Base-by-base conservation (phyloP, 164 flowering plant species). In the Magnolia officinalis region DNA sequence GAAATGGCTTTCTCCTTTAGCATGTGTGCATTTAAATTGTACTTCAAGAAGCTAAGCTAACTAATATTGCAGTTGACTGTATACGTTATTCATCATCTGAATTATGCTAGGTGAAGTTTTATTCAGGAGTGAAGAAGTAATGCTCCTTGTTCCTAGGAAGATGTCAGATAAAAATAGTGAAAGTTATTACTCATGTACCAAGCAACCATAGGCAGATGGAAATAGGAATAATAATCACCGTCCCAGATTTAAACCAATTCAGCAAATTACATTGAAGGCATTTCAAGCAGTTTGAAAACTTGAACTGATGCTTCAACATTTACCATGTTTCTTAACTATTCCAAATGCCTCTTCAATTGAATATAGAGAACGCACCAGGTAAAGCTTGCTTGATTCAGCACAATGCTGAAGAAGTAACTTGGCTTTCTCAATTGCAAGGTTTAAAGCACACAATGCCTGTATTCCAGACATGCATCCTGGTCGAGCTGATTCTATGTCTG, bases 331-430 rank as follows among this genome's bases (percentile, higher is more conserved):
- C 29, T 31, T 29, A 68, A 29, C 37, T 26, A 68, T 68, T 68
- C 49, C 16, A 75, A 50, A 72, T 58, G 2, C 18, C 52, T 7
- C 10, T 59, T 1, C 55, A 67, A 71, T 29, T 50, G 6, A 74
- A 13, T n/a, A 63, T 8, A 16, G 51, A 26, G 71, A 72, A 75
- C 71, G 11, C 85, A 90, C 93, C 93, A 91, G 75, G 82, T 86
- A 91, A 13, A 91, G 85, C 81, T 87, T 91, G 80, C 95, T 90
- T 50, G 83, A 83, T 29, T 90, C 90, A 4, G 87, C 73, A 71
- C 95, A 90, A 77, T 83, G 81, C 76, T 86, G 89, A 67, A 91
- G 67, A 74, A 91, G 79, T 63, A 75, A 70, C 79, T 89, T 87
- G 50, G 93, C 86, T 72, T 86, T 86, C 45, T 88, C 89, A 49